Evolutionary conservation across 345 rosid species (phyloP).

Genomic region (Acer negundo): DNA sequence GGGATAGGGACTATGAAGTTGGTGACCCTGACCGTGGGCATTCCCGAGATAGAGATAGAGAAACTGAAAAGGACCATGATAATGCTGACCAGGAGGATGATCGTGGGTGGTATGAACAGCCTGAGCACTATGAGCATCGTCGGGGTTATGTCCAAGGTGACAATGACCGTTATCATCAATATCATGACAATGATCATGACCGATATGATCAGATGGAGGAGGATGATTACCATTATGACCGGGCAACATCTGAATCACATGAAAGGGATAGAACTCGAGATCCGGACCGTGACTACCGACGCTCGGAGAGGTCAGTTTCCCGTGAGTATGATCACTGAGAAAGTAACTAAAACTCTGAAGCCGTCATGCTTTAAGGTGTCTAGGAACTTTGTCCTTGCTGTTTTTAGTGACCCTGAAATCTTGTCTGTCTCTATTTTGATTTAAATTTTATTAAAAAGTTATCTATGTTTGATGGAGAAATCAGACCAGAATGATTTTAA

Average conservation of each 20-base stretch:
- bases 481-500: not conserved
- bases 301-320: conserved; percentile 30
- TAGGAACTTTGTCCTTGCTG: not conserved
- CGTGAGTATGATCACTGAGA: conserved; percentile 25
- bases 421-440: conserved; percentile 5
- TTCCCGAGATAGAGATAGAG: conserved; percentile 71
- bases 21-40: conserved; percentile 56
- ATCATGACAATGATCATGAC: conserved; percentile 50
- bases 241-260: conserved; percentile 34
- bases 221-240: conserved; percentile 64
- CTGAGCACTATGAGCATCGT: conserved; percentile 58
- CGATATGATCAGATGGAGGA: conserved; percentile 62
- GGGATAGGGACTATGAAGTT: conserved; percentile 54
- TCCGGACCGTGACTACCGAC: conserved; percentile 37
- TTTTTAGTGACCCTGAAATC: not conserved
- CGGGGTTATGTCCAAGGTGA: conserved; percentile 51
- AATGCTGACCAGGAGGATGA: conserved; percentile 54
- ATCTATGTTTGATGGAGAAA: not conserved
- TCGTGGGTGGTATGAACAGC: conserved; percentile 52
- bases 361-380: not conserved
- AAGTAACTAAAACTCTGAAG: not conserved
- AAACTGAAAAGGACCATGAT: conserved; percentile 61
- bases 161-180: conserved; percentile 65
- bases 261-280: conserved; percentile 29
- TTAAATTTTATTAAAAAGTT: not conserved